These are phyloP conservation scores for Crassisporium funariophilum DNA, from an alignment of 768 basidiomycete genomes.

Conservation along the genomic window DNA sequence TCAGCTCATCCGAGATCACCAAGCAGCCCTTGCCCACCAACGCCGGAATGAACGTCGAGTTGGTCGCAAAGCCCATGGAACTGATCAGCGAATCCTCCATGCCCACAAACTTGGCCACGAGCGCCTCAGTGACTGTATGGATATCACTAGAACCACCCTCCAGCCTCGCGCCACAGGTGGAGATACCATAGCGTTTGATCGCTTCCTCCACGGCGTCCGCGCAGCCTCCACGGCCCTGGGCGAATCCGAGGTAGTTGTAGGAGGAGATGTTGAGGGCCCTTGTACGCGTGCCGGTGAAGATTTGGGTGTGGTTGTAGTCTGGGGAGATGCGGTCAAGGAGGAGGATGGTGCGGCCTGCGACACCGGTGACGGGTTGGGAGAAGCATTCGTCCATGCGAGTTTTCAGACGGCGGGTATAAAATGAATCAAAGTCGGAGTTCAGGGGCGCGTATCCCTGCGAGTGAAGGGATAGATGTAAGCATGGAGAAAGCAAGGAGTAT, in stretches of 20 bases:
- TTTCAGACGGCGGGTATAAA: slow-evolving; percentile 97
- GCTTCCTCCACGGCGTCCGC: slow-evolving; percentile 91
- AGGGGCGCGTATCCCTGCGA: slow-evolving; percentile 91
- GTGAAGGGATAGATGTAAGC: slow-evolving; percentile 8
- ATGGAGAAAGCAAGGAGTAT: slow-evolving; percentile 2
- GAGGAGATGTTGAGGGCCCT: slow-evolving; percentile 96
- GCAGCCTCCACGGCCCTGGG: slow-evolving; percentile 88
- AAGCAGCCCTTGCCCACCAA: slow-evolving; percentile 89
- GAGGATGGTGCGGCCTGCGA: slow-evolving; percentile 90
- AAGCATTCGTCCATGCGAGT: slow-evolving; percentile 95
- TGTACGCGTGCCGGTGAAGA: slow-evolving; percentile 76
- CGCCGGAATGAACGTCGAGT: slow-evolving; percentile 91
- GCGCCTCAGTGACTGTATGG: slow-evolving; percentile 76
- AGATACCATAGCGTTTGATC: slow-evolving; percentile 80
- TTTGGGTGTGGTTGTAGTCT: slow-evolving; percentile 79
- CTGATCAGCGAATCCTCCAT: slow-evolving; percentile 88
- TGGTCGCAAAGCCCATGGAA: slow-evolving; percentile 97
- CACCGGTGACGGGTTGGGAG: slow-evolving; percentile 88
- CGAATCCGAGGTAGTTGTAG: slow-evolving; percentile 99
- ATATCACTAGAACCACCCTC: slow-evolving; percentile 88
- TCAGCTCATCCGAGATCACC: slow-evolving; percentile 95
- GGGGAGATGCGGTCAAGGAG: slow-evolving; percentile 82
- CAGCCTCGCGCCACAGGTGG: slow-evolving; percentile 73
- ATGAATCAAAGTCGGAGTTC: slow-evolving; percentile 98
- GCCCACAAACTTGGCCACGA: slow-evolving; percentile 89